Evolutionary conservation across 2,329 filamentous ascomycete genomes (phyloP).

Genomic region (Aquanectria penicillioides): DNA sequence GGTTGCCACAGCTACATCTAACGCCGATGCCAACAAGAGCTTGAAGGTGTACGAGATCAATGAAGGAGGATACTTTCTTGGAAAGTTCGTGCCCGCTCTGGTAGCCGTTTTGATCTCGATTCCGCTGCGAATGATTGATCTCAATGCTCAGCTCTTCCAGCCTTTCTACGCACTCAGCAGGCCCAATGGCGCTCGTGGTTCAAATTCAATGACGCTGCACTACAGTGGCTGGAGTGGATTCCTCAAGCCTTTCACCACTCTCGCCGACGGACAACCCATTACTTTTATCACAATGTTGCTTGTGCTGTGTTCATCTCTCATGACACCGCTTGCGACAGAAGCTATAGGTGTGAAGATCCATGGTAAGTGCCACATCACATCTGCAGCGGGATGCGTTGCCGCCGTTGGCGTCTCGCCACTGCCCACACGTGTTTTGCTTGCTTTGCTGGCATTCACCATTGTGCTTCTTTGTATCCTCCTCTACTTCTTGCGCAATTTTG

Average conservation of each 20-base stretch:
- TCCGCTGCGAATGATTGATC: constrained; percentile 52
- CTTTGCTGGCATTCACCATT: constrained; percentile 16
- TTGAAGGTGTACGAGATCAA: constrained; percentile 29
- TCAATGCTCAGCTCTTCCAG: constrained; percentile 53
- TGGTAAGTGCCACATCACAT: constrained; percentile 25
- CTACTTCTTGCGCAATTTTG: constrained; percentile 28
- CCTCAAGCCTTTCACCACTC: constrained; percentile 45
- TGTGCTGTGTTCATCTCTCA: constrained; percentile 19
- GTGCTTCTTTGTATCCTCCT: constrained; percentile 21
- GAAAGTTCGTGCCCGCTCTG: constrained; percentile 54
- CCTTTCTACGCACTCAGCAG: constrained; percentile 55
- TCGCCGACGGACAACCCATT: constrained; percentile 48
- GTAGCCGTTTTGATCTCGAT: constrained; percentile 52
- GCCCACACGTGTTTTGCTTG: constrained; percentile 27
- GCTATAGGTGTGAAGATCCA: constrained; percentile 37
- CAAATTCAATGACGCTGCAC: constrained; percentile 54
- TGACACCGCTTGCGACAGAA: constrained; percentile 33
- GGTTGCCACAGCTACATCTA: neutral
- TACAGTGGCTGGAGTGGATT: constrained; percentile 51
- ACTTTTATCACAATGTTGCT: constrained; percentile 30
- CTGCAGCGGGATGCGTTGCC: constrained; percentile 33
- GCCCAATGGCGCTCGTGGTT: constrained; percentile 48
- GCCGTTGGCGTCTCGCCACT: constrained; percentile 30
- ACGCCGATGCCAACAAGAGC: neutral
- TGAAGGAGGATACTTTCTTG: constrained; percentile 47